A percentile compares a stretch with the other conserved stretches of the same genome.
phyloP scores from a whole-genome alignment of 805 yeast genomes.

The Suhomyces pyralidae region DNA sequence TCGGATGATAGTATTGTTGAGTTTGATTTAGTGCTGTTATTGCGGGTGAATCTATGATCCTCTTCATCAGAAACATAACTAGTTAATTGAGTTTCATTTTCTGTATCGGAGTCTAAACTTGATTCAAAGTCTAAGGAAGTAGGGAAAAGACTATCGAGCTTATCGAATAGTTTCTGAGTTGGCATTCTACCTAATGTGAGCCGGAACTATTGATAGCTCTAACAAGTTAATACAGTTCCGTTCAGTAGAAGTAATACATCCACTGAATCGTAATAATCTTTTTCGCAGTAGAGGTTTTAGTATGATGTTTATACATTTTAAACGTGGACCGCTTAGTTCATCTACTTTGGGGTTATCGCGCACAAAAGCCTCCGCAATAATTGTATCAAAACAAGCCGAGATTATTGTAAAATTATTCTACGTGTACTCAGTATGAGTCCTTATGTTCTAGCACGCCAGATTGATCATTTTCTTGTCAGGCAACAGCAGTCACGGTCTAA shows the following conservation, averaged over 20 bases:
- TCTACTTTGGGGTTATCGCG: background rate
- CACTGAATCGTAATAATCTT: background rate
- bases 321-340: background rate
- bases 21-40: constrained; percentile 12
- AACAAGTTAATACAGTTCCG: background rate
- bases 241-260: background rate
- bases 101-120: background rate
- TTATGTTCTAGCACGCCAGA: background rate
- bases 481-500: background rate
- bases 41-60: constrained; percentile 4
- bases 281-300: background rate
- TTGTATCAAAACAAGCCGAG: background rate
- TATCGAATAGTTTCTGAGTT: constrained; percentile 1
- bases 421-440: background rate
- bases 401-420: background rate
- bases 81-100: background rate
- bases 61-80: background rate
- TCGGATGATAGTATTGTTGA: constrained; percentile 6
- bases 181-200: background rate
- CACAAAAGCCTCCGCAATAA: background rate
- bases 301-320: background rate
- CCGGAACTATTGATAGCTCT: background rate
- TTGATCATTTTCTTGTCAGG: background rate
- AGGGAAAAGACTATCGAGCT: constrained; percentile 1
- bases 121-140: constrained; percentile 2